Conservation (phyloP, 129 eudicot genomes). For the Flaveria trinervia region DNA sequence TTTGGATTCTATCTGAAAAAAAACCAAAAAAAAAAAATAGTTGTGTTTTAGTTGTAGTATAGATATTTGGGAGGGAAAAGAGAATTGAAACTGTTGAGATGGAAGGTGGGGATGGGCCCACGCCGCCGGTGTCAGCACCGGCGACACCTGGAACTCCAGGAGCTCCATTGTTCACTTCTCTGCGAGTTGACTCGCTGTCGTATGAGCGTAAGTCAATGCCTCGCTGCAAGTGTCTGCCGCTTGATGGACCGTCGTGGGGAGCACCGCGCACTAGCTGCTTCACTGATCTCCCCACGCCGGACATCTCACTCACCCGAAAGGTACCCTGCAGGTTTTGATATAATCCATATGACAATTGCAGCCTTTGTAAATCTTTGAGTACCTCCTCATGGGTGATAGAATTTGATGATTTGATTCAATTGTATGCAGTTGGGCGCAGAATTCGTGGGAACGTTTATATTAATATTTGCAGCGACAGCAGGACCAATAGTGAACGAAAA, state of each 20-base stretch:
- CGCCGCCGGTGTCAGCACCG: constrained; percentile 56
- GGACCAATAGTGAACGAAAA: constrained; percentile 81
- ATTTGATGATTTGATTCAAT: not conserved
- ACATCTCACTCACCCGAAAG: constrained; percentile 46
- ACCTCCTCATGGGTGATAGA: not conserved
- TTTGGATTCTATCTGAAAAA: constrained; percentile 12
- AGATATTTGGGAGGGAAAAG: not conserved
- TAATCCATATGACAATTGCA: not conserved
- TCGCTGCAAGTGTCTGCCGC: constrained; percentile 53
- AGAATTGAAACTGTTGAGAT: constrained; percentile 28
- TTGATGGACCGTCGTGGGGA: constrained; percentile 40
- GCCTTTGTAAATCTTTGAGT: constrained; percentile 2
- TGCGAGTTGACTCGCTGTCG: constrained; percentile 56
- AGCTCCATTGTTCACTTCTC: constrained; percentile 50
- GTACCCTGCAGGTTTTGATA: constrained; percentile 8
- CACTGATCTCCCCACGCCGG: constrained; percentile 40
- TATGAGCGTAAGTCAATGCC: constrained; percentile 70
- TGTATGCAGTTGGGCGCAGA: constrained; percentile 75
- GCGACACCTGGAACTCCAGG: constrained; percentile 70
- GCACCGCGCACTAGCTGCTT: constrained; percentile 32
- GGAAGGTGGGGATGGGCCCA: constrained; percentile 46
- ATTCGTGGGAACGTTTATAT: constrained; percentile 82
- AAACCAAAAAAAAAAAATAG: not conserved
- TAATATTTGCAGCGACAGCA: constrained; percentile 82
- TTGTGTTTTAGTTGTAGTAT: not conserved